Conservation (phyloP, 352 stramenopile species). For the Globisporangium viniferum region DNA sequence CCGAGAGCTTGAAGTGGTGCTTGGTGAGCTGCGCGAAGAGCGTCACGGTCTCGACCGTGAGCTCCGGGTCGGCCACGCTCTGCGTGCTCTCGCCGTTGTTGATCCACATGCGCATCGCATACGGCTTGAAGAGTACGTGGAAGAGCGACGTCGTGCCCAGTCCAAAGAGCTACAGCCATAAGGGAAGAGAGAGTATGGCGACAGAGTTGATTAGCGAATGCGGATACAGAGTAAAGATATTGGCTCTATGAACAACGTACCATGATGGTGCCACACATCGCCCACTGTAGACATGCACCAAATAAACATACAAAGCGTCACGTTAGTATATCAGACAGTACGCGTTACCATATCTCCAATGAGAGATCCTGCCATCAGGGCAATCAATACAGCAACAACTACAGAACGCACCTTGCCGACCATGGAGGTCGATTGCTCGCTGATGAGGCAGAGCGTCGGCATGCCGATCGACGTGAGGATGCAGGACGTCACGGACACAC, state of each 20-base stretch:
- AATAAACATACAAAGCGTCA: neutral
- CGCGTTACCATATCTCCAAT: neutral
- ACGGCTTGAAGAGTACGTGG: constrained; percentile 85
- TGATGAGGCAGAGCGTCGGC: constrained; percentile 71
- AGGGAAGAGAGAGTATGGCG: neutral
- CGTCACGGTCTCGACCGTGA: constrained; percentile 73
- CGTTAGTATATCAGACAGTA: neutral
- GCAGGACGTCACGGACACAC: constrained; percentile 82
- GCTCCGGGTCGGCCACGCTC: constrained; percentile 23
- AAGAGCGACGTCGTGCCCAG: constrained; percentile 80
- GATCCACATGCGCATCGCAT: constrained; percentile 83
- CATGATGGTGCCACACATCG: constrained; percentile 88
- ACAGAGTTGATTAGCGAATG: neutral
- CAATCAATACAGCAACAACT: neutral
- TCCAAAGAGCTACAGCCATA: constrained; percentile 54
- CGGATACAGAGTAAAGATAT: neutral
- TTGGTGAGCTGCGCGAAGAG: constrained; percentile 58
- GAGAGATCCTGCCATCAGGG: neutral
- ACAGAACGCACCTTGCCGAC: constrained; percentile 52
- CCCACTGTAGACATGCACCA: constrained; percentile 39
- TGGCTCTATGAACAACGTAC: constrained; percentile 16
- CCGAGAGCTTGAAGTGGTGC: constrained; percentile 55
- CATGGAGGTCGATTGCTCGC: constrained; percentile 64
- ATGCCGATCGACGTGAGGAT: constrained; percentile 78
- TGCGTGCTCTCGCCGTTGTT: constrained; percentile 11